A percentile compares a stretch with the other conserved stretches of the same genome.
Conservation (phyloP, 106 monocot genomes). For the Dendrobium nobile region DNA sequence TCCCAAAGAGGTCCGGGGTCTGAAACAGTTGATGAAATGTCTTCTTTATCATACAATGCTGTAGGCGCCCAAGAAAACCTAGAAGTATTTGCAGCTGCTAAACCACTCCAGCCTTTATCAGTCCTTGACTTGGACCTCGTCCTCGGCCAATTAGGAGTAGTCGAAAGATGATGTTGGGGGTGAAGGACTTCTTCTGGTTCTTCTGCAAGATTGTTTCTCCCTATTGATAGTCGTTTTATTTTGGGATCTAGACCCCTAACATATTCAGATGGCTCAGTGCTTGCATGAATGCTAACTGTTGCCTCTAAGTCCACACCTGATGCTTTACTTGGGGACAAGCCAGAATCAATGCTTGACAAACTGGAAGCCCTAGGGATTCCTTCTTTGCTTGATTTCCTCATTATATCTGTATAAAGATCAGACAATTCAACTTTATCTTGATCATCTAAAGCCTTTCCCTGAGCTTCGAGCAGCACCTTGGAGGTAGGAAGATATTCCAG, state of each 20-base stretch:
- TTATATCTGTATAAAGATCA: constrained; percentile 54
- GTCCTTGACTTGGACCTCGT: constrained; percentile 70
- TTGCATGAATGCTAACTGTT: constrained; percentile 40
- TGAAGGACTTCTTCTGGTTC: constrained; percentile 84
- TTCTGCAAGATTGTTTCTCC: constrained; percentile 51
- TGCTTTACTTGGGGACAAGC: constrained; percentile 59
- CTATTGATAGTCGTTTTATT: constrained; percentile 67
- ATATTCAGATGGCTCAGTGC: constrained; percentile 76
- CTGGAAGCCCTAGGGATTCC: constrained; percentile 73
- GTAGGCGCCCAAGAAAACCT: constrained; percentile 50
- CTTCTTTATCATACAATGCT: constrained; percentile 46
- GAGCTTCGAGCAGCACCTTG: constrained; percentile 26
- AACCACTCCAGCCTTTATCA: constrained; percentile 55
- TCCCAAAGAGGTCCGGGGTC: constrained; percentile 72
- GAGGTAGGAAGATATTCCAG: constrained; percentile 76
- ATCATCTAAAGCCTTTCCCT: constrained; percentile 29
- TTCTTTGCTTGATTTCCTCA: constrained; percentile 57
- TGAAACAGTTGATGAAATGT: constrained; percentile 64
- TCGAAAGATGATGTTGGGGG: constrained; percentile 43
- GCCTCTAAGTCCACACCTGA: constrained; percentile 44
- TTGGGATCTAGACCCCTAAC: constrained; percentile 82
- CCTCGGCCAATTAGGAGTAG: constrained; percentile 69
- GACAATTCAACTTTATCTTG: constrained; percentile 34
- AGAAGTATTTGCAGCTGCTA: constrained; percentile 12
- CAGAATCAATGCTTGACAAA: constrained; percentile 88